phyloP scores from a whole-genome alignment of 768 basidiomycete genomes.

The Vishniacozyma victoriae region DNA sequence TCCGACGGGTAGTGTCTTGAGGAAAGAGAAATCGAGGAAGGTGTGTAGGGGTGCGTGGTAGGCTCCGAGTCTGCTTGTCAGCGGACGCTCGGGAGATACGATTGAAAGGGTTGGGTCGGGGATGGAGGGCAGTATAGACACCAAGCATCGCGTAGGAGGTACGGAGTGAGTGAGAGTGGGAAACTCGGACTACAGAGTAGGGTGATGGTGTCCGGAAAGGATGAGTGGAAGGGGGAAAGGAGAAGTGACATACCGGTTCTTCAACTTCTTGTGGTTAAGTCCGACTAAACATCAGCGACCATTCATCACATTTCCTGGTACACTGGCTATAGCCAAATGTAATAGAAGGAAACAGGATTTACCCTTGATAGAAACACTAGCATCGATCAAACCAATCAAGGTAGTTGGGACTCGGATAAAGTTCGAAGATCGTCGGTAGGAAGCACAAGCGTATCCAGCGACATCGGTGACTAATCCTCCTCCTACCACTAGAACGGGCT shows the following conservation, averaged over 20 bases:
- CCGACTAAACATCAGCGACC: too few species aligned
- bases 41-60: constrained; percentile 48
- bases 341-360: too few species aligned
- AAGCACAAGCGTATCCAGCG: constrained; percentile 45
- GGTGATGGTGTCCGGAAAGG: neutral
- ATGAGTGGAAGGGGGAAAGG: neutral
- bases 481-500: constrained; percentile 46
- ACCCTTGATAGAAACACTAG: constrained; percentile 48
- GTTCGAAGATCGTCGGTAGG: constrained; percentile 44
- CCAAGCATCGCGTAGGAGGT: too few species aligned
- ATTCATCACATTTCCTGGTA: too few species aligned
- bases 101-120: too few species aligned
- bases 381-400: constrained; percentile 48
- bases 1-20: constrained; percentile 45
- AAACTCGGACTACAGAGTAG: too few species aligned
- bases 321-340: too few species aligned
- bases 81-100: neutral
- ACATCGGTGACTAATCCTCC: constrained; percentile 47
- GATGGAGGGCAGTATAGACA: too few species aligned
- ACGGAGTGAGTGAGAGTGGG: too few species aligned
- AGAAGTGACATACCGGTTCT: constrained; percentile 39
- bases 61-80: constrained; percentile 38
- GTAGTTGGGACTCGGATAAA: constrained; percentile 48
- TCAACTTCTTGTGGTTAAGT: constrained; percentile 48
- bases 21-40: constrained; percentile 47